These are phyloP conservation scores for Scalesia atractyloides DNA, from an alignment of 129 eudicot genomes.

Conservation along the genomic window DNA sequence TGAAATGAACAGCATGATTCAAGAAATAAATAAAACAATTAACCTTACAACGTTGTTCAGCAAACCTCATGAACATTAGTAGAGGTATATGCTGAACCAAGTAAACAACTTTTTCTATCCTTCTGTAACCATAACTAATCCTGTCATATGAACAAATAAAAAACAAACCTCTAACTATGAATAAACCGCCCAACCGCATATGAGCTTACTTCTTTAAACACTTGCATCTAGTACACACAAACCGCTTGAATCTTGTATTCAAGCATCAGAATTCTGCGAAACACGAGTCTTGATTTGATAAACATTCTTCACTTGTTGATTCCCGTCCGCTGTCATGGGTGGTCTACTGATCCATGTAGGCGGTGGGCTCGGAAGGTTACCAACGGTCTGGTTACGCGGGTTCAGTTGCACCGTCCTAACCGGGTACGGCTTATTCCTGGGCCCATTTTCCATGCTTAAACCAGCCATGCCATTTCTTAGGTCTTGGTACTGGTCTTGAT, in stretches of 20 bases:
- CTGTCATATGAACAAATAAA: slow-evolving; percentile 24
- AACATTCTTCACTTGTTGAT: slow-evolving; percentile 45
- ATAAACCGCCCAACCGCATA: slow-evolving; percentile 6
- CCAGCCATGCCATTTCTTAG: slow-evolving; percentile 60
- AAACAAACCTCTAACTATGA: slow-evolving; percentile 14
- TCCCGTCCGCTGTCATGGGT: slow-evolving; percentile 21
- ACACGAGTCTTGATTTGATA: slow-evolving; percentile 56
- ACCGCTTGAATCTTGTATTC: slow-evolving; percentile 17
- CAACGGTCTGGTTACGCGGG: slow-evolving; percentile 32
- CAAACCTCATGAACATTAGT: slow-evolving; percentile 15
- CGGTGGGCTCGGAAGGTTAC: slow-evolving; percentile 68
- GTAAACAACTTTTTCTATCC: slow-evolving; percentile 8
- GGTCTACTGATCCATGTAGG: slow-evolving; percentile 56
- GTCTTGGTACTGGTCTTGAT: slow-evolving; percentile 56
- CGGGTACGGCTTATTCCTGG: slow-evolving; percentile 24
- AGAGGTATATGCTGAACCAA: slow-evolving; percentile 18
- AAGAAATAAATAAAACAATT: slow-evolving; percentile 17
- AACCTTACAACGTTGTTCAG: slow-evolving; percentile 22
- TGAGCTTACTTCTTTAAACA: slow-evolving; percentile 13
- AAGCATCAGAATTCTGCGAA: slow-evolving; percentile 40
- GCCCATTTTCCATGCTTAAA: slow-evolving; percentile 52
- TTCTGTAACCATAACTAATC: slow-evolving; percentile 27
- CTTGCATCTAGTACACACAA: slow-evolving; percentile 19
- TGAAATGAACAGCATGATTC: neutral
- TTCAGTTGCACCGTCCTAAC: slow-evolving; percentile 33